Conservation (phyloP, 192 early-diverging fungal genomes). For the Cladochytrium replicatum region DNA sequence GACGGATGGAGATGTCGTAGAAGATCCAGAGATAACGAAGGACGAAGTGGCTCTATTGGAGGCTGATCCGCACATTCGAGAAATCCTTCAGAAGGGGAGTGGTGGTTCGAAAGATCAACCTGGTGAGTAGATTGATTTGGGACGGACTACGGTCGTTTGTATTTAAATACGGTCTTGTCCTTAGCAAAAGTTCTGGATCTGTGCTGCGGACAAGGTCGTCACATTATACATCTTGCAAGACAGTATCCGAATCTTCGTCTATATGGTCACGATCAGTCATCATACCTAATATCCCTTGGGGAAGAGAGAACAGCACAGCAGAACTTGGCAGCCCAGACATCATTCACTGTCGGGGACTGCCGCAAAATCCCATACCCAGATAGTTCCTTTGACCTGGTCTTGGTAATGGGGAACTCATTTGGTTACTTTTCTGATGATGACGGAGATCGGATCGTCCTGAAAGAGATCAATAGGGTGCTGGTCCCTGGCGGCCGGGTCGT, state of each 20-base stretch:
- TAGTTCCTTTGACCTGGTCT: constrained; percentile 37
- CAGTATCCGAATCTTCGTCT: constrained; percentile 43
- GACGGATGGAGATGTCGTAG: constrained; percentile 60
- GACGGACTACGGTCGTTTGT: neutral
- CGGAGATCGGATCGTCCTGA: constrained; percentile 33
- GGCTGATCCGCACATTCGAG: constrained; percentile 6
- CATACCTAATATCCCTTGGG: constrained; percentile 46
- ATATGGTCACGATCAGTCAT: constrained; percentile 52
- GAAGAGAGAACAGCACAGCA: constrained; percentile 27
- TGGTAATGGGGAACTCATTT: constrained; percentile 59
- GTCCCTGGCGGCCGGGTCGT: constrained; percentile 43
- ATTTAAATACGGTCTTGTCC: neutral
- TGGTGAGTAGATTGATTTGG: neutral
- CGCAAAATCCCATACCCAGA: constrained; percentile 43
- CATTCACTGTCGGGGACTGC: constrained; percentile 55
- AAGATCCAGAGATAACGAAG: constrained; percentile 52
- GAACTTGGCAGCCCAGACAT: constrained; percentile 8
- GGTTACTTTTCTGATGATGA: constrained; percentile 53
- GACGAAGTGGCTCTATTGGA: constrained; percentile 45
- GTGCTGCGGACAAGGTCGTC: constrained; percentile 63
- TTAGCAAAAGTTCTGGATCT: constrained; percentile 42
- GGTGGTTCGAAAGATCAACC: neutral
- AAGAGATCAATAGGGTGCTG: constrained; percentile 38
- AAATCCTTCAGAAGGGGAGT: neutral
- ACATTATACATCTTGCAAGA: constrained; percentile 37